These are phyloP conservation scores for Trifolium dubium DNA, from an alignment of 306 rosid genomes.

Conservation along the genomic window DNA sequence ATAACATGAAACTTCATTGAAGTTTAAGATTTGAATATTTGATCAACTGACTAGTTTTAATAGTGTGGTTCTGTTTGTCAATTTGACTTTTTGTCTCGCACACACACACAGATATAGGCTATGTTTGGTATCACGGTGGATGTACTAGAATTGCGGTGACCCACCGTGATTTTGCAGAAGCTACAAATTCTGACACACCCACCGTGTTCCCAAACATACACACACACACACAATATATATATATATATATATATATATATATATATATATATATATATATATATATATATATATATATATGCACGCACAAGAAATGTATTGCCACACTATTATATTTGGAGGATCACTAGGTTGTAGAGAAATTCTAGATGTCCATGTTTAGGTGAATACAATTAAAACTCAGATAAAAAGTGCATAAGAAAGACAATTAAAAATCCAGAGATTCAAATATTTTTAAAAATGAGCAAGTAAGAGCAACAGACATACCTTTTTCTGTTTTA, in stretches of 20 bases:
- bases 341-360: not conserved
- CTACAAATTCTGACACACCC: too few relatives aligned
- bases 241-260: too few relatives aligned
- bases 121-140: too few relatives aligned
- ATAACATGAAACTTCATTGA: not conserved
- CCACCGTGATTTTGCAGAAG: too few relatives aligned
- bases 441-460: not conserved
- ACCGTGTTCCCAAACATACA: too few relatives aligned
- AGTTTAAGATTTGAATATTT: not conserved
- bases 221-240: too few relatives aligned
- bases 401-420: not conserved
- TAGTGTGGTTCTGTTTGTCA: constrained; percentile 1
- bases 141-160: too few relatives aligned
- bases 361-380: constrained; percentile 13
- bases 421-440: constrained; percentile 4
- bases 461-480: not conserved
- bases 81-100: not conserved
- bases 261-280: too few relatives aligned
- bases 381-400: not conserved
- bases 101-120: too few relatives aligned
- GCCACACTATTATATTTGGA: constrained; percentile 2
- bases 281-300: too few relatives aligned
- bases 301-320: not conserved
- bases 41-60: constrained; percentile 7
- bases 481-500: constrained; percentile 86